Conservation (phyloP, 805 yeast genomes). For the Ogataea neopini region DNA sequence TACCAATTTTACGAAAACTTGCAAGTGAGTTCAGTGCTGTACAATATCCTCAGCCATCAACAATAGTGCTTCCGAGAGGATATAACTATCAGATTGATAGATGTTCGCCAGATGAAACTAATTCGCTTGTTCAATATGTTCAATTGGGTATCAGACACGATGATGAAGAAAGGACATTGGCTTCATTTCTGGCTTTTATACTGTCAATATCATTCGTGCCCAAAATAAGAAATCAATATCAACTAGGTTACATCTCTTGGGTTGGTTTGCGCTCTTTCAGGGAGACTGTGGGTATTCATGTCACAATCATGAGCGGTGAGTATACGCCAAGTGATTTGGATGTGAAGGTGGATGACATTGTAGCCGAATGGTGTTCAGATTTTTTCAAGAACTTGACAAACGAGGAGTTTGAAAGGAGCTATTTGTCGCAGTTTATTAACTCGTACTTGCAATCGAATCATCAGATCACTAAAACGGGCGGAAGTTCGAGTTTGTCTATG, state of each 20-base stretch:
- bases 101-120: slow-evolving; percentile 50
- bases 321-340: slow-evolving; percentile 44
- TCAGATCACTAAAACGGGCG: slow-evolving; percentile 17
- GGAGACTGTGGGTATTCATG: slow-evolving; percentile 57
- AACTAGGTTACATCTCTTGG: slow-evolving; percentile 62
- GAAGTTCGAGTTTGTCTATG: slow-evolving; percentile 28
- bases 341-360: slow-evolving; percentile 47
- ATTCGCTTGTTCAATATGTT: slow-evolving; percentile 51
- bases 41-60: slow-evolving; percentile 33
- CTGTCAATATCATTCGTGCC: slow-evolving; percentile 44
- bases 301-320: slow-evolving; percentile 55
- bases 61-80: slow-evolving; percentile 41
- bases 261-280: slow-evolving; percentile 56
- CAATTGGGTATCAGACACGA: slow-evolving; percentile 56
- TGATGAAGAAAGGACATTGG: slow-evolving; percentile 37
- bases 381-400: slow-evolving; percentile 34
- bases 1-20: slow-evolving; percentile 15
- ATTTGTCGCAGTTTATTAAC: slow-evolving; percentile 41
- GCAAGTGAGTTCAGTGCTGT: slow-evolving; percentile 17
- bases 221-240: slow-evolving; percentile 54
- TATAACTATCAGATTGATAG: slow-evolving; percentile 37
- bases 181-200: slow-evolving; percentile 48
- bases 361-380: slow-evolving; percentile 42
- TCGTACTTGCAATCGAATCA: slow-evolving; percentile 21
- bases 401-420: slow-evolving; percentile 35